Conservation (phyloP, 2,329 filamentous ascomycete species). For the Venturia nashicola region DNA sequence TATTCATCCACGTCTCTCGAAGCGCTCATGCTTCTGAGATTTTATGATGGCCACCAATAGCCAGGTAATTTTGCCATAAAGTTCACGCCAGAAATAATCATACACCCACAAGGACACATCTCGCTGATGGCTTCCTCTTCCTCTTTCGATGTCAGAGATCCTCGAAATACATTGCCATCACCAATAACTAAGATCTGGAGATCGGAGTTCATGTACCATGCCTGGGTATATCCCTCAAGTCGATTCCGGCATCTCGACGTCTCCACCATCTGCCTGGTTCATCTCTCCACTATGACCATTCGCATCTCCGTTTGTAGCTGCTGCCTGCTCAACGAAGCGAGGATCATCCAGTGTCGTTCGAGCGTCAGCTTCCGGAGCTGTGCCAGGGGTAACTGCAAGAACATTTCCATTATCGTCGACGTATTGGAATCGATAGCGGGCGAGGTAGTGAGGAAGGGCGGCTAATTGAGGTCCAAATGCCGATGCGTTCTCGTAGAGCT, state of each 20-base stretch:
- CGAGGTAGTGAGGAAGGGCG: conserved; percentile 88
- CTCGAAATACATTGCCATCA: background rate
- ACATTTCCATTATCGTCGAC: conserved; percentile 87
- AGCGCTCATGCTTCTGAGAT: background rate
- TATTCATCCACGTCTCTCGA: too few species aligned
- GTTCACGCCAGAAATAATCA: background rate
- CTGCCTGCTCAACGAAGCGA: background rate
- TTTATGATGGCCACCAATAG: background rate
- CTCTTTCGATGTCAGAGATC: background rate
- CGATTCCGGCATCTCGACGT: background rate
- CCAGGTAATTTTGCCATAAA: background rate
- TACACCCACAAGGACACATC: background rate
- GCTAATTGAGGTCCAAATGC: conserved; percentile 93
- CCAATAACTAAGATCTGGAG: background rate
- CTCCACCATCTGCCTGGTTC: background rate
- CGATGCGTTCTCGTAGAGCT: conserved; percentile 94
- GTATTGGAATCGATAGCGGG: conserved; percentile 94
- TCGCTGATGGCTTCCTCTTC: background rate
- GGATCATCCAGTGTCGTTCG: background rate
- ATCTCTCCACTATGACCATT: background rate
- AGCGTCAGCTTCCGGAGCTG: conserved; percentile 24
- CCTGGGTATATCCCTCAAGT: background rate
- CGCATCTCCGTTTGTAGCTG: background rate
- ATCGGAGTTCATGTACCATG: background rate
- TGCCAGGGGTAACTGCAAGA: conserved; percentile 71